Base-by-base conservation (phyloP, 192 early-diverging fungal species). In the Coemansia sp. region DNA sequence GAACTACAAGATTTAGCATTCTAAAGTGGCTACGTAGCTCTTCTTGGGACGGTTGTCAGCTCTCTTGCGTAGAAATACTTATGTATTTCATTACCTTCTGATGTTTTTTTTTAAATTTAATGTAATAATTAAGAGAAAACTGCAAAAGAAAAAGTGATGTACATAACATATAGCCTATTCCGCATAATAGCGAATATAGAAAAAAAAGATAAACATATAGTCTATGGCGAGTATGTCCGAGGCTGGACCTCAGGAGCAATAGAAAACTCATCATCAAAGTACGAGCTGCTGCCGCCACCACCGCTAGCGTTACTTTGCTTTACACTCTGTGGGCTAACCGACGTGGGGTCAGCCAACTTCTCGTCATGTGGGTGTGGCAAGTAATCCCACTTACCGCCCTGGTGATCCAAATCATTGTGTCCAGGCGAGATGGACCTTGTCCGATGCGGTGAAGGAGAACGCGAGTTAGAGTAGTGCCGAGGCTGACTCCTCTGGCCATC, bases 181-280 rank as follows among this genome's bases (percentile, higher is more conserved):
- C 6, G 1, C 53, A 56, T 34, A 16, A 10, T 34, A 9, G 24
- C 11, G 24, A 53, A 53, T 4, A 13, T 53, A 53, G 24, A 53
- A 4, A n/a, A 30, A 56, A 56, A 9, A 30, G 34, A 56, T 0
- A 11, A 56, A n/a, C 45, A 34, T 15, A 15, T 56, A n/a, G 12
- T 56, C 53, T 56, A 56, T 56, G 53, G 53, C 6, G 53, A 56
- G 53, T 32, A 56, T 34, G 30, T n/a, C 53, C 53, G 53, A n/a
- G 53, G 53, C 29, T 56, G 53, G 4, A 56, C 53, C 34, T 56
- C 53, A 6, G 53, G 53, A 16, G 53, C 53, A 56, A 56, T 56
- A 8, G 53, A 56, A 56, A 56, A 56, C 53, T 56, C 53, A 16
- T 56, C 53, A 16, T 56, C 53, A 16, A 34, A 56, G 53, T 56